Base-by-base conservation (phyloP, 1,139 yeast genomes). In the Komagataea norvegica region DNA sequence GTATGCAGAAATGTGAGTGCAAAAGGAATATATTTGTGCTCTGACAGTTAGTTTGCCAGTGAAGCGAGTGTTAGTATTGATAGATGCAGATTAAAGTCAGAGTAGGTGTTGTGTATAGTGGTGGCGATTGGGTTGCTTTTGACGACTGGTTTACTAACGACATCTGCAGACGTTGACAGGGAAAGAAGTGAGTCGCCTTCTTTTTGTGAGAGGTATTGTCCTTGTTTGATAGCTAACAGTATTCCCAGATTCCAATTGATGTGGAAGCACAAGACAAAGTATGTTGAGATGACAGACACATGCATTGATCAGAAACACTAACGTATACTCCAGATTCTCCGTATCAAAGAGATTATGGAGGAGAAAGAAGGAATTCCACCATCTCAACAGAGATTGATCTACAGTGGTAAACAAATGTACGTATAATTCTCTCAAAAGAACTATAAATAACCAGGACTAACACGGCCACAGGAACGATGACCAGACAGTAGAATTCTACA, bases 331-430 rank as follows among this genome's bases (percentile, higher is more conserved):
- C 15, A 67, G 68, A 81, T 89, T 44, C 76, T 80, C 49, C 77
- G 86, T 37, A 79, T 91, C 64, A 91, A 91, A 64, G 97, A 91
- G 60, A 76, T 85, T 61, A 79, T 91, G 68, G 97, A 91, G 61
- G 96, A 91, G 57, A 86, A 88, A 57, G 98, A 91, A 60, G 98
- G 98, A 4, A 91, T 91, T 42, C 96, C 97, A 5, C 97, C 98
- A 16, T 79, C 87, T 23, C 98, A 91, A 62, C 98, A 91, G 61
- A 74, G 96, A 51, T 74, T 91, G 49, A 83, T 91, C 55, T 88
- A 77, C 64, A 81, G 85, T 44, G 98, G 98, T 16, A 85, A 88
- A 53, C 96, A 89, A 64, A 76, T 91, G 79, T 74, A 61, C 57
- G 79, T 68, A 24, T 5, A n/a, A 16, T 4, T 6, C 22, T 11